A percentile compares a stretch with the other conserved stretches of the same genome.
Evolutionary conservation across 768 basidiomycete species (phyloP).

Genomic region (Boletus fagicola): DNA sequence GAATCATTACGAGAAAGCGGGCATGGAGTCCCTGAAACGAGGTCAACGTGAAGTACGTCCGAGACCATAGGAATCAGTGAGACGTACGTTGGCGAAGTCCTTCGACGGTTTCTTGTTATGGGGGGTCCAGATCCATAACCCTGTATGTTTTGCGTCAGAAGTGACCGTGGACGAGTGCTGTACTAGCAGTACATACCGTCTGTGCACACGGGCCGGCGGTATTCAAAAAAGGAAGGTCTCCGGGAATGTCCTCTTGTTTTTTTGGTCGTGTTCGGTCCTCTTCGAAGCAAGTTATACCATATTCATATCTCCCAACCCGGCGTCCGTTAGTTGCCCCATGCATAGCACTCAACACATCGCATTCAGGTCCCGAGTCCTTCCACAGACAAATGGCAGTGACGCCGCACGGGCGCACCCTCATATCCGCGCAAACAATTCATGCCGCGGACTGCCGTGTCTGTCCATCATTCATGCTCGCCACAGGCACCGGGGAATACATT

Average conservation of each 20-base stretch:
- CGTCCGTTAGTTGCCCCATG: neutral
- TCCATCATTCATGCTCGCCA: constrained; percentile 27
- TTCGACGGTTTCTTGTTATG: constrained; percentile 11
- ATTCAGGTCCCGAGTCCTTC: constrained; percentile 3
- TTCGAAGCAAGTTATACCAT: neutral
- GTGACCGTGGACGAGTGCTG: neutral
- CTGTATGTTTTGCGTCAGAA: constrained; percentile 8
- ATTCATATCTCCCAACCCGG: neutral
- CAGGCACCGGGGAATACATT: constrained; percentile 29
- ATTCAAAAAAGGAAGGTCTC: constrained; percentile 6
- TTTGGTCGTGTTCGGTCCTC: neutral
- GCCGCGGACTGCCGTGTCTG: constrained; percentile 28
- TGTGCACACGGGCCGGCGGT: neutral
- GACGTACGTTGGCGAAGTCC: constrained; percentile 10
- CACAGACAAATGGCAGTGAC: constrained; percentile 14
- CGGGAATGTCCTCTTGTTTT: neutral
- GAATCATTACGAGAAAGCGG: constrained; percentile 35
- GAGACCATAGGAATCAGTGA: constrained; percentile 1
- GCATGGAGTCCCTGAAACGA: constrained; percentile 29
- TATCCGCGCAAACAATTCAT: constrained; percentile 29
- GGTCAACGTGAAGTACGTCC: constrained; percentile 18
- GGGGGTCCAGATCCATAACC: constrained; percentile 2
- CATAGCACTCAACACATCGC: constrained; percentile 11
- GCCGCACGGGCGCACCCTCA: constrained; percentile 23
- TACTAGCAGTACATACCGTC: neutral